These are phyloP conservation scores for Phytopythium vexans DNA, from an alignment of 352 stramenopile species.

Conservation along the genomic window DNA sequence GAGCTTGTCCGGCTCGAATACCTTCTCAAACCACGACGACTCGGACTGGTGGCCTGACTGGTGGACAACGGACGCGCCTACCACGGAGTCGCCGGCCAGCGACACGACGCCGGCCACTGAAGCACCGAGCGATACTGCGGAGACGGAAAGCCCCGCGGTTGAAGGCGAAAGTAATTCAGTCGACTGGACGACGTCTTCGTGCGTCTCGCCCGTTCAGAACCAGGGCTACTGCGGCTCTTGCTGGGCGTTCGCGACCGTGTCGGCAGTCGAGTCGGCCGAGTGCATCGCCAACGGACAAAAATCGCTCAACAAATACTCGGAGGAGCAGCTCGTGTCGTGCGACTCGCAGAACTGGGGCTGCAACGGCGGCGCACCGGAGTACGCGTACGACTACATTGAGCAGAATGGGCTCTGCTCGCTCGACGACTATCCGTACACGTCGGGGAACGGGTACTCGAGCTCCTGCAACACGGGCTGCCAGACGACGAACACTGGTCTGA, in stretches of 20 bases:
- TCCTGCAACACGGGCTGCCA: slow-evolving; percentile 26
- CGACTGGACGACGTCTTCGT: slow-evolving; percentile 44
- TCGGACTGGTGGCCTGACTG: slow-evolving; percentile 12
- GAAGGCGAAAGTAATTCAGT: slow-evolving; percentile 18
- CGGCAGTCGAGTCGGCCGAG: slow-evolving; percentile 89
- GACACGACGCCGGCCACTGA: slow-evolving; percentile 10
- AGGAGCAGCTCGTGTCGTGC: slow-evolving; percentile 93
- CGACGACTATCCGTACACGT: slow-evolving; percentile 34
- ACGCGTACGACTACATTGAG: slow-evolving; percentile 92
- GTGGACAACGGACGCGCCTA: slow-evolving; percentile 6
- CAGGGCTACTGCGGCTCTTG: slow-evolving; percentile 96
- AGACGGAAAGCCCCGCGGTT: neutral
- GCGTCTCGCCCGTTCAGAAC: slow-evolving; percentile 85
- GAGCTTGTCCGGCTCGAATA: neutral
- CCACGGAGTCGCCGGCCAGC: slow-evolving; percentile 4
- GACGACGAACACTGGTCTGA: slow-evolving; percentile 28
- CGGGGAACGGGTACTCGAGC: slow-evolving; percentile 11
- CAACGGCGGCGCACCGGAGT: slow-evolving; percentile 86
- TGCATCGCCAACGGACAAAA: slow-evolving; percentile 72
- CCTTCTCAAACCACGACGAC: neutral
- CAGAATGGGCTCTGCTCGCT: slow-evolving; percentile 72
- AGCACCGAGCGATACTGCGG: neutral
- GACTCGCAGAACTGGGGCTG: slow-evolving; percentile 87
- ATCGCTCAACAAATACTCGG: slow-evolving; percentile 84
- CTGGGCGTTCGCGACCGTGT: slow-evolving; percentile 96